phyloP scores from a whole-genome alignment of 176 grass and related monocot genomes.

The Rhipidocladum racemiflorum region DNA sequence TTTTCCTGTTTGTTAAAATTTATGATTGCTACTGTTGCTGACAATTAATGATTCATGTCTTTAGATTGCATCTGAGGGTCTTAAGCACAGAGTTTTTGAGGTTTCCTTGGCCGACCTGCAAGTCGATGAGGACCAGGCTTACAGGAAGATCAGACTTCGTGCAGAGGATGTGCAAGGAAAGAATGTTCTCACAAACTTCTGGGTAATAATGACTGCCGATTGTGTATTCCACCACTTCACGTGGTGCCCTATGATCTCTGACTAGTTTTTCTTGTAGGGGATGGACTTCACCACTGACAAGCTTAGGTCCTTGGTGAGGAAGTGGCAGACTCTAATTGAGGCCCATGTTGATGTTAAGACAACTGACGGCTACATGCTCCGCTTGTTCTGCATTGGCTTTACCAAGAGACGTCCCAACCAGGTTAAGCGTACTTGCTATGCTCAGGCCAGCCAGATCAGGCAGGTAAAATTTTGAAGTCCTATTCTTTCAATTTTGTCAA shows the following conservation, averaged over 20 bases:
- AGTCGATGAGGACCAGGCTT: constrained; percentile 71
- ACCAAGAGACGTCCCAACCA: constrained; percentile 70
- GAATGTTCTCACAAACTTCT: constrained; percentile 82
- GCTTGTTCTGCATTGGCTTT: constrained; percentile 76
- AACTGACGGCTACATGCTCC: constrained; percentile 65
- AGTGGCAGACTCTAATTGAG: constrained; percentile 77
- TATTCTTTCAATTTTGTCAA: background rate
- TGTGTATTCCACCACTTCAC: background rate
- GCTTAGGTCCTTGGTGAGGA: constrained; percentile 66
- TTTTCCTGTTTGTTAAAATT: background rate
- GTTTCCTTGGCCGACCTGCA: constrained; percentile 72
- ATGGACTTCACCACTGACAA: constrained; percentile 74
- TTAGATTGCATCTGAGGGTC: constrained; percentile 76
- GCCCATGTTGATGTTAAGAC: constrained; percentile 79
- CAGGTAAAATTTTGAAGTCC: constrained; percentile 41
- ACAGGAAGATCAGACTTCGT: constrained; percentile 74
- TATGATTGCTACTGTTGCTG: background rate
- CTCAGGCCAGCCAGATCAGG: constrained; percentile 72
- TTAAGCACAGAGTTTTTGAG: constrained; percentile 86
- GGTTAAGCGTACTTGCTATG: constrained; percentile 80
- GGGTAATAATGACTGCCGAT: constrained; percentile 33
- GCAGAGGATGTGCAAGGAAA: constrained; percentile 71
- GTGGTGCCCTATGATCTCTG: background rate
- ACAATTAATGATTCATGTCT: background rate
- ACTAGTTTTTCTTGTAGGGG: constrained; percentile 25